phyloP scores from a whole-genome alignment of 345 rosid species.

The Clausena lansium region DNA sequence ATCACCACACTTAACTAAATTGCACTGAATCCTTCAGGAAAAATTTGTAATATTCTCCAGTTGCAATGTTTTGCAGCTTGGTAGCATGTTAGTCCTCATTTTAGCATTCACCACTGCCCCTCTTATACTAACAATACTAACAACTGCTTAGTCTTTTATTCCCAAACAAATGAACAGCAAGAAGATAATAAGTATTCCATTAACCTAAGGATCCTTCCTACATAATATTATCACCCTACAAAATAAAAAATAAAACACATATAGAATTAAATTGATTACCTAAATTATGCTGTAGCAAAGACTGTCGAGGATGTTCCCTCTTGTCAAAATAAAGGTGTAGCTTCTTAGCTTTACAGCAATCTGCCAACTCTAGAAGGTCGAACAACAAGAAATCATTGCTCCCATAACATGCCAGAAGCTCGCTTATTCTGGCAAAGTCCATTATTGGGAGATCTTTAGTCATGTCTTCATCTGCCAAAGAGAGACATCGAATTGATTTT shows the following conservation, averaged over 20 bases:
- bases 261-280: slow-evolving; percentile 37
- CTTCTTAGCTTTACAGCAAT: slow-evolving; percentile 81
- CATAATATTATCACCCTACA: slow-evolving; percentile 1
- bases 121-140: neutral
- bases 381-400: slow-evolving; percentile 77
- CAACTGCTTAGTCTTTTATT: neutral
- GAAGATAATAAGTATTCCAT: neutral
- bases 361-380: slow-evolving; percentile 96
- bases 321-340: slow-evolving; percentile 83
- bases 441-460: slow-evolving; percentile 92
- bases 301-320: slow-evolving; percentile 81
- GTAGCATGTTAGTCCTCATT: neutral
- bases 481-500: slow-evolving; percentile 78
- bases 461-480: slow-evolving; percentile 74
- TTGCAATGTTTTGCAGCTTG: neutral
- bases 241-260: neutral
- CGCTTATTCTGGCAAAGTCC: slow-evolving; percentile 74
- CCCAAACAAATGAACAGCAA: neutral
- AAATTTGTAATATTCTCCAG: neutral
- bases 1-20: no score
- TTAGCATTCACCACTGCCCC: neutral
- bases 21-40: neutral
- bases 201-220: neutral
- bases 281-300: slow-evolving; percentile 88
- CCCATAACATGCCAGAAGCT: slow-evolving; percentile 72